Base-by-base conservation (phyloP, 306 rosid genomes). In the Alnus glutinosa region DNA sequence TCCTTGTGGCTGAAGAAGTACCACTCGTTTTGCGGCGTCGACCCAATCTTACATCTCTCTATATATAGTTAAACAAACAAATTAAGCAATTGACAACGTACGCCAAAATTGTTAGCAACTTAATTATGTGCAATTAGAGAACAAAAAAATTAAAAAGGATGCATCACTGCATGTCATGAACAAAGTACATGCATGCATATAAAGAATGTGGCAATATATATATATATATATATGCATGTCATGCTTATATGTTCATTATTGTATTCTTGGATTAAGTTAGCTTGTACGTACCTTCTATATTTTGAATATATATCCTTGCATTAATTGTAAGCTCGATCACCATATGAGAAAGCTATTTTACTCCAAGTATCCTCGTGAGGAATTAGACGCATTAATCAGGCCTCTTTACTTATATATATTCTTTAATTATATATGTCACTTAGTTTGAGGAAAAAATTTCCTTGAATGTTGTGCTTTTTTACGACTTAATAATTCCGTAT, bases 21-120 rank as follows among this genome's bases (percentile, higher is more conserved):
- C 98, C 98, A 95, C 80, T 95, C 98, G 39, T 95, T 95, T 55
- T 95, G 98, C 34, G 98, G 98, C 9, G 96, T 95, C 62, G 98
- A 92, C 10, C 98, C 98, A 9, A 95, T 95, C 82, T 78, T 90
- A 52, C 98, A 95, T 87, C 88, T 92, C 80, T 95, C 37, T 23
- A 23, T 23, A 23, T 23, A 23, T 23, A 23, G 28, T 23, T 23
- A 23, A 23, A 23, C 28, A 23, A 23, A 23, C 28, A 23, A 23
- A 23, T 23, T 23, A 23, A 23, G 28, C 28, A 23, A 23, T 23
- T 23, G 0, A 23, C 28, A 0, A 23, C 28, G 28, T 23, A 23
- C 28, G 28, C 64, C 64, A 58, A 23, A 3, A 58, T 58, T 30
- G 9, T 58, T 12, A 23, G 16, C 16, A 51, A 51, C 39, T 37